phyloP scores from a whole-genome alignment of 345 rosid species.

The Populus nigra region DNA sequence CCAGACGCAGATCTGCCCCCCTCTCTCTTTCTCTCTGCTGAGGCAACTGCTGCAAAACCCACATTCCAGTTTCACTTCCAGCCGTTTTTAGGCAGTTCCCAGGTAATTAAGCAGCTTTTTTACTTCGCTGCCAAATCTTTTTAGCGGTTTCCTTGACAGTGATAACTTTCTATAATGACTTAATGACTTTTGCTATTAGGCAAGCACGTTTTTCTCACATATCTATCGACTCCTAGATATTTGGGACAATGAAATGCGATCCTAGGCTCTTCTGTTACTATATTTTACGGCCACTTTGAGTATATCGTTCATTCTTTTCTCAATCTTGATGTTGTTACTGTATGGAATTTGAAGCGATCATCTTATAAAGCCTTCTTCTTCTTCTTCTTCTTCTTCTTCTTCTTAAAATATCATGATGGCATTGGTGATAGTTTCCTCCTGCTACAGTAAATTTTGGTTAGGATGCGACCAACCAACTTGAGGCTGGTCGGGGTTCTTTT shows the following conservation, averaged over 20 bases:
- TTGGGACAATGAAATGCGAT: neutral
- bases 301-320: neutral
- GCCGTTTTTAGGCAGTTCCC: conserved; percentile 26
- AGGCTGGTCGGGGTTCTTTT: neutral
- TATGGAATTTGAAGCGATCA: neutral
- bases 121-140: neutral
- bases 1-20: conserved; percentile 9
- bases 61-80: conserved; percentile 19
- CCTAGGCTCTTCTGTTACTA: neutral
- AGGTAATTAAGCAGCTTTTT: conserved; percentile 31
- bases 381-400: neutral
- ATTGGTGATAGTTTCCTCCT: neutral
- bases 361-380: neutral
- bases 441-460: neutral
- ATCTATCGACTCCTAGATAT: neutral
- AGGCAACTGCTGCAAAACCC: conserved; percentile 8
- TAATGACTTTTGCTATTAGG: neutral
- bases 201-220: neutral
- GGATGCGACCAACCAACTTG: neutral
- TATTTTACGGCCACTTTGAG: neutral
- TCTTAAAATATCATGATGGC: neutral
- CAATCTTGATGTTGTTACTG: neutral
- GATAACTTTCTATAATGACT: neutral
- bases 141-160: neutral
- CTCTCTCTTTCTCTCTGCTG: neutral